Percentiles rank a stretch among this genome's conserved stretches.
These are phyloP conservation scores for Penicillium ochrochloron DNA, from an alignment of 495 filamentous ascomycete species.

Conservation along the genomic window DNA sequence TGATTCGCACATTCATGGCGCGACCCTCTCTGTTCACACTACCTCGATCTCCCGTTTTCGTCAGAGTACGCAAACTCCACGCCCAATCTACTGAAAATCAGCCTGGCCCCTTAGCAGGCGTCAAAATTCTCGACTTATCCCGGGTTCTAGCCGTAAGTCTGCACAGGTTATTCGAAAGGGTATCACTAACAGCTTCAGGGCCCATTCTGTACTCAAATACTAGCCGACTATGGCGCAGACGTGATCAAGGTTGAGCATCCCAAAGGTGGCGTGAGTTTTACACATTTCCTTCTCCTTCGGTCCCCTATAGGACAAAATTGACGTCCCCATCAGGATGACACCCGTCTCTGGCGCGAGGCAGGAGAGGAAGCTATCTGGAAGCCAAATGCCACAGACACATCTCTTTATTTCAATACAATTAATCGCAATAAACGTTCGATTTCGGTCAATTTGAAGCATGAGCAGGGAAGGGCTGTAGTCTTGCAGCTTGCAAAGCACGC, in stretches of 20 bases:
- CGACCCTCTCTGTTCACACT: neutral
- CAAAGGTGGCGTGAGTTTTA: slow-evolving; percentile 59
- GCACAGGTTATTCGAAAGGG: neutral
- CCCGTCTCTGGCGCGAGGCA: neutral
- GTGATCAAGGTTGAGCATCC: slow-evolving; percentile 94
- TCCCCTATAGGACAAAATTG: neutral
- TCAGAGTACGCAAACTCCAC: neutral
- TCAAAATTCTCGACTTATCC: slow-evolving; percentile 84
- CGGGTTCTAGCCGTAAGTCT: slow-evolving; percentile 80
- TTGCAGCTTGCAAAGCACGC: slow-evolving; percentile 72
- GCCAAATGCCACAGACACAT: neutral
- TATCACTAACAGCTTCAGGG: slow-evolving; percentile 19
- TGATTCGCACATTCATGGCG: neutral
- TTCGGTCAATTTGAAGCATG: neutral
- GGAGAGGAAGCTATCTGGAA: slow-evolving; percentile 3
- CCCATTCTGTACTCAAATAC: slow-evolving; percentile 92
- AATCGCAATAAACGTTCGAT: neutral
- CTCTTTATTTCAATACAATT: neutral
- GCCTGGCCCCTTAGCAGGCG: slow-evolving; percentile 66
- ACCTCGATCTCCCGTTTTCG: neutral
- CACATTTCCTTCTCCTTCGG: neutral
- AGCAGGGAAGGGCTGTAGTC: slow-evolving; percentile 37
- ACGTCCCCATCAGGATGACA: neutral
- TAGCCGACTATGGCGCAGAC: slow-evolving; percentile 89
- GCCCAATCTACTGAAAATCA: neutral